phyloP scores from a whole-genome alignment of 306 rosid species.

The Fagus sylvatica region DNA sequence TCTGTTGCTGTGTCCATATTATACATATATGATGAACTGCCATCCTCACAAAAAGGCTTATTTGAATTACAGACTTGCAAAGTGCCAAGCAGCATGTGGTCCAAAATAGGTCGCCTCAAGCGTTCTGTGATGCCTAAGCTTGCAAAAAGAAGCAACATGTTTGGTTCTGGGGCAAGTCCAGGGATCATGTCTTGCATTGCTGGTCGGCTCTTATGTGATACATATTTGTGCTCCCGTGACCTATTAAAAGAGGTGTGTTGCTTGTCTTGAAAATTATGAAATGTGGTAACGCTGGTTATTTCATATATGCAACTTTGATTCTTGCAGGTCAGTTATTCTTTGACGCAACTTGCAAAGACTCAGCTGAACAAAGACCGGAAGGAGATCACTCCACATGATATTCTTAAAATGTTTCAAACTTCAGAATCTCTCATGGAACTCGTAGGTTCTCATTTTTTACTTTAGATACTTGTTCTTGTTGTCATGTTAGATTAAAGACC shows the following conservation, averaged over 20 bases:
- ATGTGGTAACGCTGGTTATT: constrained; percentile 16
- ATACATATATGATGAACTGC: constrained; percentile 16
- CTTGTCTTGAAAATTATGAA: constrained; percentile 23
- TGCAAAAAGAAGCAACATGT: constrained; percentile 58
- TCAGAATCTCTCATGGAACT: constrained; percentile 76
- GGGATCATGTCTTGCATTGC: constrained; percentile 92
- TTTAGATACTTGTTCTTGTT: constrained; percentile 1
- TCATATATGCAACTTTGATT: constrained; percentile 26
- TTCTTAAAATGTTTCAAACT: constrained; percentile 73
- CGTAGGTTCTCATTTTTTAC: constrained; percentile 49
- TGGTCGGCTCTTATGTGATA: constrained; percentile 95
- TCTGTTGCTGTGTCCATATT: neutral
- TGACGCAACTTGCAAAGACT: constrained; percentile 84
- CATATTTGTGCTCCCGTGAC: constrained; percentile 85
- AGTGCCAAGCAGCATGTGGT: constrained; percentile 83
- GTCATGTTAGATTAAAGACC: neutral
- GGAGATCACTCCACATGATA: constrained; percentile 83
- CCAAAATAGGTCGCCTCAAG: constrained; percentile 90
- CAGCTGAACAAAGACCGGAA: constrained; percentile 83
- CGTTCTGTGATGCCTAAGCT: constrained; percentile 89
- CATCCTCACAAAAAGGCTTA: constrained; percentile 9
- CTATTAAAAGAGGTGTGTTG: constrained; percentile 80
- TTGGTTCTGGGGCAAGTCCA: constrained; percentile 90
- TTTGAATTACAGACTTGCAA: constrained; percentile 58
- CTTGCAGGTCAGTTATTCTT: constrained; percentile 88